These are phyloP conservation scores for Linnemannia schmuckeri DNA, from an alignment of 192 early-diverging fungal genomes.

Conservation along the genomic window DNA sequence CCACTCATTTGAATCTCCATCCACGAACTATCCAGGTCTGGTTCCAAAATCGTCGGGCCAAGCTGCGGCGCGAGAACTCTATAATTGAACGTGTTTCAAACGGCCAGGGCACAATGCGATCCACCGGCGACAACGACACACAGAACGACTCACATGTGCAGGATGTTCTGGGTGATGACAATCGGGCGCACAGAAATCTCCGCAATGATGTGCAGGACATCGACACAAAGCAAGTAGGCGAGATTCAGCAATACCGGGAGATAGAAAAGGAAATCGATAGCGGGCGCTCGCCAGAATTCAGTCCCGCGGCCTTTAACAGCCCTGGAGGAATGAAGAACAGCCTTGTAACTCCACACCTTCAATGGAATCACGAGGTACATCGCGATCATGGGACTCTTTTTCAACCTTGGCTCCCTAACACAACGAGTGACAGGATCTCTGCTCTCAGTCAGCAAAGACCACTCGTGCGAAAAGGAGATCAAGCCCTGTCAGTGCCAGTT, in stretches of 20 bases:
- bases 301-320: neutral
- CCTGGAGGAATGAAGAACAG: neutral
- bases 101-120: neutral
- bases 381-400: neutral
- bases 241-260: neutral
- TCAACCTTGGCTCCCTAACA: neutral
- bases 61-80: conserved; percentile 76
- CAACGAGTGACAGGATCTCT: neutral
- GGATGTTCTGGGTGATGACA: neutral
- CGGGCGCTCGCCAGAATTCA: neutral
- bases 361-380: neutral
- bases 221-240: neutral
- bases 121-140: no score
- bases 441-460: neutral
- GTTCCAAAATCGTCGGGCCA: conserved; percentile 93
- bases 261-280: neutral
- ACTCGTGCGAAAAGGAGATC: neutral
- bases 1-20: conserved; percentile 75
- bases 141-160: neutral
- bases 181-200: neutral
- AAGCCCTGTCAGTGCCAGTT: neutral
- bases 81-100: neutral
- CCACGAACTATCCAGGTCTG: conserved; percentile 84
- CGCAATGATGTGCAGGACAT: neutral
- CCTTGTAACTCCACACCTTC: neutral